phyloP scores from a whole-genome alignment of 2,329 filamentous ascomycete genomes.

The Fusarium concolor region DNA sequence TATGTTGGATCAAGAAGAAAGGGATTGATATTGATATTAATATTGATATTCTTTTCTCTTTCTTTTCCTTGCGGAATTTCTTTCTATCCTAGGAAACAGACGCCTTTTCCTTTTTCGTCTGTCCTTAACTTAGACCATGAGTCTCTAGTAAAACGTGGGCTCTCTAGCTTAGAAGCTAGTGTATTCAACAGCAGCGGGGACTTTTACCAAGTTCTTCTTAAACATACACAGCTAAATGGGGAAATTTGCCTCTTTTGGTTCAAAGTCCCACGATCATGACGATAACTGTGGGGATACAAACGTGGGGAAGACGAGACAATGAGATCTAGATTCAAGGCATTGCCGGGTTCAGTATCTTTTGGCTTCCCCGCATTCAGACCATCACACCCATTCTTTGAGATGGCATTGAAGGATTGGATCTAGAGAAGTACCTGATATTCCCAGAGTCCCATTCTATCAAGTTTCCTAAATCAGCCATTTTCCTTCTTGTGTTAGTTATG shows the following conservation, averaged over 20 bases:
- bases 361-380: not conserved
- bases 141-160: not conserved
- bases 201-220: not conserved
- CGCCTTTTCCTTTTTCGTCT: not conserved
- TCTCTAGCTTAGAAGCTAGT: not conserved
- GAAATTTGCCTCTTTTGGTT: constrained; percentile 23
- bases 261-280: no score
- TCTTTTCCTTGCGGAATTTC: not conserved
- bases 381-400: not conserved
- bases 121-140: not conserved
- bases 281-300: not conserved
- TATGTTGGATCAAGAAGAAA: not conserved
- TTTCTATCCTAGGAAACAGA: not conserved
- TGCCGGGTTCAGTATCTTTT: constrained; percentile 3
- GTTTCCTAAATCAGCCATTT: constrained; percentile 15
- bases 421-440: not conserved
- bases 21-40: constrained; percentile 27
- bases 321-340: constrained; percentile 3
- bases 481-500: not conserved
- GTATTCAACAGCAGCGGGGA: not conserved
- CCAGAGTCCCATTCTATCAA: not conserved
- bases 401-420: not conserved
- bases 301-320: constrained; percentile 13
- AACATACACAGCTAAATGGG: not conserved
- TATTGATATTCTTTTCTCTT: constrained; percentile 21